These are phyloP conservation scores for Colletotrichum musicola DNA, from an alignment of 2,329 filamentous ascomycete species.

Conservation along the genomic window DNA sequence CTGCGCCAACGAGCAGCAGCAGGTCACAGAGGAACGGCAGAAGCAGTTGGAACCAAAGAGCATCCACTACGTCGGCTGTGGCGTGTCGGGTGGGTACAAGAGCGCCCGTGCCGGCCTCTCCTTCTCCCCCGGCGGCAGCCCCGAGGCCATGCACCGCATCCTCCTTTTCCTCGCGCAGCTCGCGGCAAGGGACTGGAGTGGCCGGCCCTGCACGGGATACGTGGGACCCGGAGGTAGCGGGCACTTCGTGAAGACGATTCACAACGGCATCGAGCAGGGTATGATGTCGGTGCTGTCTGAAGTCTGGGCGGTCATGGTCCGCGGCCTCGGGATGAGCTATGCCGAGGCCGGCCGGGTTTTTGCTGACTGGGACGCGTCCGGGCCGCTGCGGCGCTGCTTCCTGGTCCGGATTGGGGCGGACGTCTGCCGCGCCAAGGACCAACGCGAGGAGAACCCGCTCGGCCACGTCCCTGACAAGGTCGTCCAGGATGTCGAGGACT, in stretches of 20 bases:
- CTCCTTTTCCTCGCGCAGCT: slow-evolving; percentile 72
- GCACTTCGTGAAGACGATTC: slow-evolving; percentile 82
- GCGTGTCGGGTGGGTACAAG: slow-evolving; percentile 78
- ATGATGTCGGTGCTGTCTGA: slow-evolving; percentile 76
- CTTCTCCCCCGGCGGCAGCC: slow-evolving; percentile 75
- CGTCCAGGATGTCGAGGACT: slow-evolving; percentile 75
- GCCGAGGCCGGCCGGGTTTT: slow-evolving; percentile 73
- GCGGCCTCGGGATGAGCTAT: slow-evolving; percentile 68
- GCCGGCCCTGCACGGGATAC: slow-evolving; percentile 70
- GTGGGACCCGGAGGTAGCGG: slow-evolving; percentile 74
- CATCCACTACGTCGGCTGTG: slow-evolving; percentile 75
- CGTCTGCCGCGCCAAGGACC: slow-evolving; percentile 65
- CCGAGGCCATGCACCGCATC: slow-evolving; percentile 67
- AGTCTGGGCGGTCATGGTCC: slow-evolving; percentile 73
- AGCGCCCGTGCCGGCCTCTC: slow-evolving; percentile 74
- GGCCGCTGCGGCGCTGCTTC: slow-evolving; percentile 70
- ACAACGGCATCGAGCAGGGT: slow-evolving; percentile 80
- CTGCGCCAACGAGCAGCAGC: slow-evolving; percentile 76
- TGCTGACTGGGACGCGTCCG: slow-evolving; percentile 69
- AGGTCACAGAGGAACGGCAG: slow-evolving; percentile 73
- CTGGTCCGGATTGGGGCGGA: slow-evolving; percentile 73
- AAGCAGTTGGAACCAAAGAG: slow-evolving; percentile 66
- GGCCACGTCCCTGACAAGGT: slow-evolving; percentile 76
- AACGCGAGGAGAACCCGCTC: slow-evolving; percentile 64
- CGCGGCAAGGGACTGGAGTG: slow-evolving; percentile 71